Percentiles rank a stretch among this genome's conserved stretches.
These are phyloP conservation scores for Rhodotorula sp. DNA, from an alignment of 1,284 basidiomycete species.

Conservation along the genomic window DNA sequence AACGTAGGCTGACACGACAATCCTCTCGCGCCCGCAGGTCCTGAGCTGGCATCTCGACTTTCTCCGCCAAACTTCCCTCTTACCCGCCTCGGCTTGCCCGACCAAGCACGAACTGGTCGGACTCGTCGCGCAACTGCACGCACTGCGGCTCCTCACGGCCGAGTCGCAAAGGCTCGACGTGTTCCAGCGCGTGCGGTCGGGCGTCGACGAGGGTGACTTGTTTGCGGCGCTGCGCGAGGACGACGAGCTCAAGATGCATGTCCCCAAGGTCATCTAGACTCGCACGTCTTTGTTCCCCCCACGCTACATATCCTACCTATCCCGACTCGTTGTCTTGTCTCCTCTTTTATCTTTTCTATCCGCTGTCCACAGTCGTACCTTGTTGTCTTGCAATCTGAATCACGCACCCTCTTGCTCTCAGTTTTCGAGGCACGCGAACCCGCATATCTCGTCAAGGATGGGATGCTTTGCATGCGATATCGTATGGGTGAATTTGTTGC, in stretches of 20 bases:
- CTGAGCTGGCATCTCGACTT: slow-evolving; percentile 44
- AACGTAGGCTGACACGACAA: not conserved
- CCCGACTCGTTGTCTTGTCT: not conserved
- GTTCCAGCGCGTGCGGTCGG: slow-evolving; percentile 38
- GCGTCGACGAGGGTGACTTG: slow-evolving; percentile 41
- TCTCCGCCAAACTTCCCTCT: slow-evolving; percentile 38
- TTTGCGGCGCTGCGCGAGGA: slow-evolving; percentile 42
- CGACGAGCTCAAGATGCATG: slow-evolving; percentile 27
- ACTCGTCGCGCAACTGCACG: slow-evolving; percentile 35
- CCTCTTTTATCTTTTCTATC: not conserved
- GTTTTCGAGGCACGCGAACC: not conserved
- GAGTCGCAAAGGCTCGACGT: slow-evolving; percentile 41
- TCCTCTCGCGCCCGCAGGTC: slow-evolving; percentile 24
- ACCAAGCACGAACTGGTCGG: slow-evolving; percentile 38
- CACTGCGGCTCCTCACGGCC: slow-evolving; percentile 39
- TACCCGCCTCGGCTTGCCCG: slow-evolving; percentile 12
- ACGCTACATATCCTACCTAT: too few relatives aligned
- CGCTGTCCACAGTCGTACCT: not conserved
- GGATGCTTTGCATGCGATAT: too few relatives aligned
- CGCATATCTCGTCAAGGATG: not conserved
- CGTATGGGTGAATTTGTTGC: too few relatives aligned
- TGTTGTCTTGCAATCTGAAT: not conserved
- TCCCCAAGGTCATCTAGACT: slow-evolving; percentile 20
- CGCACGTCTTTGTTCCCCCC: not conserved
- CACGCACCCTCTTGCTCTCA: not conserved